These are phyloP conservation scores for Vigna unguiculata DNA, from an alignment of 306 rosid species.

Conservation along the genomic window DNA sequence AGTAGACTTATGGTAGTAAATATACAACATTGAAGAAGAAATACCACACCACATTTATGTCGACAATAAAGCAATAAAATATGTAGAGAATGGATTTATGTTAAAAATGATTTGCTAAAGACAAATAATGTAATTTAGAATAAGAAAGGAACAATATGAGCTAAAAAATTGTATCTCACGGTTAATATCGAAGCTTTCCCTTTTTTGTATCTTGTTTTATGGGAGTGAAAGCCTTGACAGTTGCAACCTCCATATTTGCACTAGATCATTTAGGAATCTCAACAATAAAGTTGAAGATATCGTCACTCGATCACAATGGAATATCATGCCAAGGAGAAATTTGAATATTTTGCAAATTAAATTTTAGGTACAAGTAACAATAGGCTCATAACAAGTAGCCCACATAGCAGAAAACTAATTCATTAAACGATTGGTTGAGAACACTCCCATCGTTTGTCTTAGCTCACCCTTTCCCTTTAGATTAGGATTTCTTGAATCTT, in stretches of 20 bases:
- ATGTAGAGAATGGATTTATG: not conserved
- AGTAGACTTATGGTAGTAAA: slow-evolving; percentile 24
- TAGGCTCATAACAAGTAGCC: not conserved
- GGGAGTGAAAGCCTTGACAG: slow-evolving; percentile 87
- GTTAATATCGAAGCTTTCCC: slow-evolving; percentile 95
- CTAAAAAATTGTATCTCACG: slow-evolving; percentile 61
- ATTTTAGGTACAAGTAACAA: slow-evolving; percentile 9
- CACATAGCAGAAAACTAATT: slow-evolving; percentile 4
- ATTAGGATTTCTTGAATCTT: not conserved
- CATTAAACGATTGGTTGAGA: no score
- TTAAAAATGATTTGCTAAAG: slow-evolving; percentile 17
- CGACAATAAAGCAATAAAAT: slow-evolving; percentile 24
- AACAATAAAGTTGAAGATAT: slow-evolving; percentile 71
- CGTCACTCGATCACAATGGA: slow-evolving; percentile 80
- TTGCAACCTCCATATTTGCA: slow-evolving; percentile 99
- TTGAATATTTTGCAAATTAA: slow-evolving; percentile 44
- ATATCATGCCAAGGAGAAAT: slow-evolving; percentile 99
- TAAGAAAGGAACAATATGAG: slow-evolving; percentile 37
- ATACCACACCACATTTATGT: slow-evolving; percentile 18
- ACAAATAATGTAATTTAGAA: slow-evolving; percentile 29
- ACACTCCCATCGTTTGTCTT: no score
- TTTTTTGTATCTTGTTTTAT: slow-evolving; percentile 93
- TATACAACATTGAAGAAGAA: slow-evolving; percentile 26
- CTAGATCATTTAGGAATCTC: slow-evolving; percentile 96
- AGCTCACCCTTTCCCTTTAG: no score